phyloP scores from a whole-genome alignment of 1,284 basidiomycete genomes.

The Marasmius fiardii region DNA sequence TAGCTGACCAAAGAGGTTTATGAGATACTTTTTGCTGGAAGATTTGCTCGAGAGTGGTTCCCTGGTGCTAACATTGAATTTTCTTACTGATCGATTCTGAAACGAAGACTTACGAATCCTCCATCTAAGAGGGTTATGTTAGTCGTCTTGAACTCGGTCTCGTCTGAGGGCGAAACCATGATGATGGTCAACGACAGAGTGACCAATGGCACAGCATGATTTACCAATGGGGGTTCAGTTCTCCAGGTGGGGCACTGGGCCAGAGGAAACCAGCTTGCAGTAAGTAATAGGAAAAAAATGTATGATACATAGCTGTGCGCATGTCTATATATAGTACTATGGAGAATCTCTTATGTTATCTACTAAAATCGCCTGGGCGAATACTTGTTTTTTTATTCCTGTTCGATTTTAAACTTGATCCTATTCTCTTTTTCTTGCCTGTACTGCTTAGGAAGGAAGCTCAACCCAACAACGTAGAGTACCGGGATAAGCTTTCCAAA shows the following conservation, averaged over 20 bases:
- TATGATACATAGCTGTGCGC: too few species aligned
- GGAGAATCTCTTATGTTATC: too few species aligned
- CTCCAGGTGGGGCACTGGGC: too few species aligned
- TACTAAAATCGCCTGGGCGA: too few species aligned
- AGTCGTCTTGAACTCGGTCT: neutral
- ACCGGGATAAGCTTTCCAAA: constrained; percentile 45
- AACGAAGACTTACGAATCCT: constrained; percentile 45
- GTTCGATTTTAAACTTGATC: too few species aligned
- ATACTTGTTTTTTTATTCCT: too few species aligned
- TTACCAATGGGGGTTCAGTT: too few species aligned
- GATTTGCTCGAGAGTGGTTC: constrained; percentile 63
- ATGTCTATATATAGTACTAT: too few species aligned
- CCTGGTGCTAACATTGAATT: constrained; percentile 20
- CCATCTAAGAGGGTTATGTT: constrained; percentile 47
- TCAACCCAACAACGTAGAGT: constrained; percentile 42
- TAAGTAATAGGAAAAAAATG: too few species aligned
- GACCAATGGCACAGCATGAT: neutral
- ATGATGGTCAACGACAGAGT: neutral
- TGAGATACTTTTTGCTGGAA: constrained; percentile 50
- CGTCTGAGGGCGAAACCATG: neutral
- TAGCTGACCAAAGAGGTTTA: constrained; percentile 67
- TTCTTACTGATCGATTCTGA: too few species aligned
- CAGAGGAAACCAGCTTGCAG: too few species aligned
- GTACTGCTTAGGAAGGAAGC: constrained; percentile 33
- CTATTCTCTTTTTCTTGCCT: neutral